These are phyloP conservation scores for Annulohypoxylon moriforme DNA, from an alignment of 495 filamentous ascomycete species.

Conservation along the genomic window DNA sequence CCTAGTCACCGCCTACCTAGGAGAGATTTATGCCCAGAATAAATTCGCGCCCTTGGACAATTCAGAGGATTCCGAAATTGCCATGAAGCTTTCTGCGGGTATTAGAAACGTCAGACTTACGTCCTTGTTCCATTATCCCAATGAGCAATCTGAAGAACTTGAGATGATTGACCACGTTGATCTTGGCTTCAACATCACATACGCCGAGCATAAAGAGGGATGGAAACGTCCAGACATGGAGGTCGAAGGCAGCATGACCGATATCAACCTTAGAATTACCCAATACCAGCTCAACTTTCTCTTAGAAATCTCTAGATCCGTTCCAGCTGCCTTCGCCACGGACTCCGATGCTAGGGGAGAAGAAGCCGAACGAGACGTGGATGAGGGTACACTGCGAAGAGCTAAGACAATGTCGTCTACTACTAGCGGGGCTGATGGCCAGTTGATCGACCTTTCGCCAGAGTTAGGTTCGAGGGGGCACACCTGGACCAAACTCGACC, in stretches of 20 bases:
- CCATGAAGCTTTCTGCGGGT: conserved; percentile 90
- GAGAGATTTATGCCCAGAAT: conserved; percentile 97
- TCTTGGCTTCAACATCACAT: conserved; percentile 88
- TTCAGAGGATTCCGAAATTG: conserved; percentile 72
- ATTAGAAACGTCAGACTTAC: conserved; percentile 92
- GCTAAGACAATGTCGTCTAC: conserved; percentile 60
- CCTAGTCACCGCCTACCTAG: conserved; percentile 89
- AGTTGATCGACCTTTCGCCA: conserved; percentile 68
- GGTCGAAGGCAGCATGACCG: conserved; percentile 88
- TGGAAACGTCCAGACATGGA: conserved; percentile 89
- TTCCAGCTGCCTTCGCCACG: conserved; percentile 85
- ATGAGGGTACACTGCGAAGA: conserved; percentile 57
- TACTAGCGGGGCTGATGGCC: conserved; percentile 53
- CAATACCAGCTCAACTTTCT: conserved; percentile 91
- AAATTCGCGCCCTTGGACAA: conserved; percentile 86
- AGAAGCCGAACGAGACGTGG: conserved; percentile 61
- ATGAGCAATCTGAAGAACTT: conserved; percentile 80
- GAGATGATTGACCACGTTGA: conserved; percentile 98
- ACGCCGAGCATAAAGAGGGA: conserved; percentile 83
- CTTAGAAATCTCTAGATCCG: conserved; percentile 82
- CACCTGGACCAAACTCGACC: conserved; percentile 92
- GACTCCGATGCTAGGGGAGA: conserved; percentile 77
- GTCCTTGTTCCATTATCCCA: conserved; percentile 85
- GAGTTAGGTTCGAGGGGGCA: conserved; percentile 72
- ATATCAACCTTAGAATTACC: conserved; percentile 88